These are phyloP conservation scores for Penicillium sp. DNA, from an alignment of 2,329 filamentous ascomycete species.

Conservation along the genomic window DNA sequence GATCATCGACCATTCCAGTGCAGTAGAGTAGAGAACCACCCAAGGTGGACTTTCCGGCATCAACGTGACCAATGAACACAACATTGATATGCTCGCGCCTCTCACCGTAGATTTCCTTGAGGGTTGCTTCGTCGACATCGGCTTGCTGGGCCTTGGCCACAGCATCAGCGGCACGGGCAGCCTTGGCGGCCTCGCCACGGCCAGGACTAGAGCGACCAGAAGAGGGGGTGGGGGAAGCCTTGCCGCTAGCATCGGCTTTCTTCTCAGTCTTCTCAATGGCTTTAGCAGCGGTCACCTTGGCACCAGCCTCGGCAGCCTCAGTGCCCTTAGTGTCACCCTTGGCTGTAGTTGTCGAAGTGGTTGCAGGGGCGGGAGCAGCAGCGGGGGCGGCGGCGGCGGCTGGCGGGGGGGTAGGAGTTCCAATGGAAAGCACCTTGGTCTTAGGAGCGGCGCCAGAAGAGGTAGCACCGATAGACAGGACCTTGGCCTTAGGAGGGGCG, in stretches of 20 bases:
- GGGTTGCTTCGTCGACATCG: conserved; percentile 78
- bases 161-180: conserved; percentile 73
- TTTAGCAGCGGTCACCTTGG: conserved; percentile 84
- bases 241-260: conserved; percentile 64
- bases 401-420: conserved; percentile 49
- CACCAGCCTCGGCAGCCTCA: conserved; percentile 65
- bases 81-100: conserved; percentile 80
- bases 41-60: conserved; percentile 95
- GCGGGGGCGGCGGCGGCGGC: conserved; percentile 29
- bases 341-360: conserved; percentile 57
- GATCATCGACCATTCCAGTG: conserved; percentile 98
- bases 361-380: conserved; percentile 34
- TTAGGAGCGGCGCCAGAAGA: conserved; percentile 53
- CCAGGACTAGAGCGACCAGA: conserved; percentile 76
- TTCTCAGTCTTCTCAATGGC: conserved; percentile 91
- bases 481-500: conserved; percentile 60
- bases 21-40: conserved; percentile 90
- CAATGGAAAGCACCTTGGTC: conserved; percentile 79
- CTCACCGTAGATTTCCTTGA: conserved; percentile 95
- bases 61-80: conserved; percentile 97
- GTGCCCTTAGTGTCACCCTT: conserved; percentile 48
- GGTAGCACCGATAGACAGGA: conserved; percentile 62
- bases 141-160: conserved; percentile 81
- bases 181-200: conserved; percentile 59
- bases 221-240: conserved; percentile 78